Percentiles rank a stretch among this genome's conserved stretches.
Evolutionary conservation across 2,329 filamentous ascomycete genomes (phyloP).

Genomic region (Phialophora tarda): DNA sequence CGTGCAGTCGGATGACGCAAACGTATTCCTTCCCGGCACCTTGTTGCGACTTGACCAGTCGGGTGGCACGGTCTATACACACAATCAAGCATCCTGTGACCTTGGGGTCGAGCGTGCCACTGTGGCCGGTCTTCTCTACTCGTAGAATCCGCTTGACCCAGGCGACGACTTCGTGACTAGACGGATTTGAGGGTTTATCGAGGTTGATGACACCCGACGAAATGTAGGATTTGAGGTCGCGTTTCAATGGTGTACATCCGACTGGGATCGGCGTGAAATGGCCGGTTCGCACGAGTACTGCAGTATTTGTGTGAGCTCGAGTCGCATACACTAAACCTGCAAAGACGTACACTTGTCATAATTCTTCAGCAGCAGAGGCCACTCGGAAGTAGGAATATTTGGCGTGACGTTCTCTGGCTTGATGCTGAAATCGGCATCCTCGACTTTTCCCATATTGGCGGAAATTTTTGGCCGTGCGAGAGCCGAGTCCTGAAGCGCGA

Average conservation of each 20-base stretch:
- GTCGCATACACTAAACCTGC: constrained; percentile 8
- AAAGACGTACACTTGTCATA: constrained; percentile 81
- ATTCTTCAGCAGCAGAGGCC: constrained; percentile 94
- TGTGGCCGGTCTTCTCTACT: constrained; percentile 96
- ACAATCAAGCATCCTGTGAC: constrained; percentile 95
- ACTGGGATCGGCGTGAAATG: constrained; percentile 97
- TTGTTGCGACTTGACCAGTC: constrained; percentile 98
- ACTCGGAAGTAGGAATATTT: constrained; percentile 81
- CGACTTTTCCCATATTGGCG: constrained; percentile 37
- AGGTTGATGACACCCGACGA: constrained; percentile 98
- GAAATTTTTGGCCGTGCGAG: constrained; percentile 15
- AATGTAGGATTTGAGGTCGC: constrained; percentile 96
- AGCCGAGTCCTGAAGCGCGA: not conserved
- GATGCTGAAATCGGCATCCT: constrained; percentile 79
- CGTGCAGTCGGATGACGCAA: constrained; percentile 91
- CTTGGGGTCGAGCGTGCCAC: constrained; percentile 96
- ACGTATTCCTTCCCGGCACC: constrained; percentile 99
- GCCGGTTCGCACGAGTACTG: constrained; percentile 88
- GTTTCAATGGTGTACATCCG: constrained; percentile 87
- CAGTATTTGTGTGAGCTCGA: constrained; percentile 14
- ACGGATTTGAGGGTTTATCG: constrained; percentile 96
- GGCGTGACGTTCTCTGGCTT: constrained; percentile 86
- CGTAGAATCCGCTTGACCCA: constrained; percentile 98
- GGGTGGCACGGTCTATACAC: constrained; percentile 94
- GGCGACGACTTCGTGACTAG: constrained; percentile 96